phyloP scores from a whole-genome alignment of 2,329 filamentous ascomycete species.

The Hypoxylon sp. region DNA sequence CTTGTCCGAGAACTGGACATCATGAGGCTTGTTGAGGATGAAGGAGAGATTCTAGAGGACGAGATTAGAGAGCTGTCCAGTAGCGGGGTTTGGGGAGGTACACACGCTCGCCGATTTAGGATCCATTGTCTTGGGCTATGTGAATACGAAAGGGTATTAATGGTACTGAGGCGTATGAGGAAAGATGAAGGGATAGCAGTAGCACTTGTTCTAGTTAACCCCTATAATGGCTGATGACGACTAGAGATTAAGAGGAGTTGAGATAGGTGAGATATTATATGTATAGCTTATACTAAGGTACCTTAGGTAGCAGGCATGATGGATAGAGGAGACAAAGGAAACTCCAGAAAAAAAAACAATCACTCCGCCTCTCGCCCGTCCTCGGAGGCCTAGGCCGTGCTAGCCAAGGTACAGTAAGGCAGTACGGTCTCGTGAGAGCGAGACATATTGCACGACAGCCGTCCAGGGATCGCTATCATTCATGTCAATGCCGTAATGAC shows the following conservation, averaged over 20 bases:
- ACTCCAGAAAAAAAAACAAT: slow-evolving; percentile 21
- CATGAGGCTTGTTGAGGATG: slow-evolving; percentile 77
- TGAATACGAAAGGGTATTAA: background rate
- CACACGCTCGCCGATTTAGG: slow-evolving; percentile 41
- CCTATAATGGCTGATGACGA: background rate
- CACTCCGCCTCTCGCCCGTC: slow-evolving; percentile 12
- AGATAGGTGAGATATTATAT: slow-evolving; percentile 16
- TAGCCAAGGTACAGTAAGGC: slow-evolving; percentile 14
- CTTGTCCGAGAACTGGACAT: slow-evolving; percentile 77
- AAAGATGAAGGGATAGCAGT: background rate
- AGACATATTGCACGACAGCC: slow-evolving; percentile 26
- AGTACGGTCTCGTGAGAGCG: slow-evolving; percentile 25
- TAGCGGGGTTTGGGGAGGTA: slow-evolving; percentile 11
- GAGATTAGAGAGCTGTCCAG: slow-evolving; percentile 8
- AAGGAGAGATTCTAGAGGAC: slow-evolving; percentile 78
- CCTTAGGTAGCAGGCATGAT: too few species aligned
- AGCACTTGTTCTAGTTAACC: background rate
- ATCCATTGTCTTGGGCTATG: slow-evolving; percentile 32
- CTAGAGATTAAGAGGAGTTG: slow-evolving; percentile 3
- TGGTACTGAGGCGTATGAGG: too few species aligned
- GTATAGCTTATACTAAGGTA: background rate
- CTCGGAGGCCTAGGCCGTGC: slow-evolving; percentile 27
- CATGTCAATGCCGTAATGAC: slow-evolving; percentile 30
- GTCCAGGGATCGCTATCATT: slow-evolving; percentile 17
- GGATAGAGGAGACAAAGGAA: slow-evolving; percentile 5